A percentile compares a stretch with the other conserved stretches of the same genome.
Conservation (phyloP, 352 stramenopile species). For the Pythium volutum region DNA sequence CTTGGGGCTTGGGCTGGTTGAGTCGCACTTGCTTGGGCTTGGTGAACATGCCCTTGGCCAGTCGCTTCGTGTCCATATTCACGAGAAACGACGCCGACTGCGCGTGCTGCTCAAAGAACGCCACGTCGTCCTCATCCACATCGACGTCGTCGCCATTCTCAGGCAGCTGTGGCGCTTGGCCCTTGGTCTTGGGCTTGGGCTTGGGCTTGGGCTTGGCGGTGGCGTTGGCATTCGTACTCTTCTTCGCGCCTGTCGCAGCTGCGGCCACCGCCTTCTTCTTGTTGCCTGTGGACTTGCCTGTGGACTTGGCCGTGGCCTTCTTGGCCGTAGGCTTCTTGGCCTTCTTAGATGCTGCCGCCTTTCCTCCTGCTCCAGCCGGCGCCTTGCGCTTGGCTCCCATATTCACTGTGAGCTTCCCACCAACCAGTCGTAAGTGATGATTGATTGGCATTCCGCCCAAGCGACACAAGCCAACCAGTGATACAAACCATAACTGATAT, state of each 20-base stretch:
- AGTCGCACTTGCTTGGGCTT: constrained; percentile 31
- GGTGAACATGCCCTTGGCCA: constrained; percentile 45
- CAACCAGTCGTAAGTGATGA: constrained; percentile 6
- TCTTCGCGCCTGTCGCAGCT: too few species aligned
- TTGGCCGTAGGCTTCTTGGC: constrained; percentile 4
- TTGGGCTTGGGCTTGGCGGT: not conserved
- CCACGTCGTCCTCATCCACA: constrained; percentile 78
- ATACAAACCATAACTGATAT: constrained; percentile 18
- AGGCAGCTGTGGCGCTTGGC: constrained; percentile 32
- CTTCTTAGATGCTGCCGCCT: constrained; percentile 6
- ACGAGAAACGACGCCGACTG: constrained; percentile 70
- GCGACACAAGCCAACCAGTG: constrained; percentile 12
- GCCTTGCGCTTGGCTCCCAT: constrained; percentile 26
- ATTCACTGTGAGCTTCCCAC: not conserved
- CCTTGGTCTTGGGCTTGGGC: constrained; percentile 8
- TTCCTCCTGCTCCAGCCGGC: constrained; percentile 13
- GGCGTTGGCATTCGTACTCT: not conserved
- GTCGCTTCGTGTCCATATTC: constrained; percentile 71
- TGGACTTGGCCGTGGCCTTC: not conserved
- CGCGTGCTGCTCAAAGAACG: constrained; percentile 71
- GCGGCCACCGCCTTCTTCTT: too few species aligned
- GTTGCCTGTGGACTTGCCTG: too few species aligned
- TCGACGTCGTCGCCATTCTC: constrained; percentile 53
- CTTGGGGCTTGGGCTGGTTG: constrained; percentile 18
- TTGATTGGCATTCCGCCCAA: not conserved